Base-by-base conservation (phyloP, 2,329 filamentous ascomycete genomes). In the Aureobasidium musti region DNA sequence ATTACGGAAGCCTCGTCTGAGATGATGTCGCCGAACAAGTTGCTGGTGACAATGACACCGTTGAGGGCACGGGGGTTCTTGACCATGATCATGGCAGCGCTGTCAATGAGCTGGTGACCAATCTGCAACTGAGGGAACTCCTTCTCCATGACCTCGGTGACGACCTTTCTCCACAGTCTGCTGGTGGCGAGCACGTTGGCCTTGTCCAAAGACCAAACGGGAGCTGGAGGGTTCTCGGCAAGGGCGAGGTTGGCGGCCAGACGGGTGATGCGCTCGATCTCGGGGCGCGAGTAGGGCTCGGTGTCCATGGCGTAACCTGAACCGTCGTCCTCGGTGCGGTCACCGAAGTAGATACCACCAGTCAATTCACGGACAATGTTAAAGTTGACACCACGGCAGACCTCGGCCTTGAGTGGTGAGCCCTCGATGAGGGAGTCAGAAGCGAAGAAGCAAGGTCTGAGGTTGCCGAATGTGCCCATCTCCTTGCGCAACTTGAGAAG, bases 81-180 rank as follows among this genome's bases (percentile, higher is more conserved):
- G 75, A 98, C 86, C 90, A 98, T 92, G 72, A 97, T 83, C 93
- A 98, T 97, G 71, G 94, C 94, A n/a, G 94, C 94, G 66, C 88
- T 91, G 81, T 98, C 94, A 76, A 98, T 97, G 60, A 98, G 85
- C 77, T 98, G 93, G 78, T 97, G 94, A 71, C 88, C 87, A 50
- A 96, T 81, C 81, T 91, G 86, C 53, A 97, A 80, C 77, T 94
- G 87, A 2, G 94, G 92, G 81, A 96, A 98, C 83, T 97, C 94
- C 71, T 89, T 89, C 72, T 84, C 85, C 84, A 97, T 94, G 67
- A 92, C 84, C 80, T 97, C 91, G 47, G 86, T 88, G 52, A 97
- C 90, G 2, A 90, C 90, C 82, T 91, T 93, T 69, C 94, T 85
- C 94, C 94, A 98, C 73, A 98, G 82, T 49, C 94, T 83, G 76